Evolutionary conservation across 371 early-diverging fungal genomes (phyloP), one percentile per base, ranked within the genome.

Genomic region (Syncephalastrum racemosum): DNA sequence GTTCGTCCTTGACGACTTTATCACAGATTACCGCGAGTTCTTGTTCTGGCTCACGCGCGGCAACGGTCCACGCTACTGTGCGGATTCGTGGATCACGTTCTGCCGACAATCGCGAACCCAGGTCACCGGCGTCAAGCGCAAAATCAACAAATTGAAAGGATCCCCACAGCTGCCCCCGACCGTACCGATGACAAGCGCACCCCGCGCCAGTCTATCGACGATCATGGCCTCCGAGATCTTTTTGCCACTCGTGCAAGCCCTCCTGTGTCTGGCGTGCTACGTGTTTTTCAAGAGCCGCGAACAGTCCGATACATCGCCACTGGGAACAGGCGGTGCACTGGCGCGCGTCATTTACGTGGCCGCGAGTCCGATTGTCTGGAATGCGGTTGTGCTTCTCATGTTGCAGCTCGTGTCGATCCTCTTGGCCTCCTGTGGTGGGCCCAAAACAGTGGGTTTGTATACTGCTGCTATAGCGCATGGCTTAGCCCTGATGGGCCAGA

Each of bases 41-140:
- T 62, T 93, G 54, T 80, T 86, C 20, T 93, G 93, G 91, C 67
- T 93, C 46, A 83, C 87, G 14, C 80, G 84, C 0, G 90, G 93
- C 23, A 91, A 92, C 58, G 82, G 84, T 31, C 59, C 65, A 23
- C 64, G 77, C 22, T 71, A 82, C 4, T 81, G 89, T 67, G 77
- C 75, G 23, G 84, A 90, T 61, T 87, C 93, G 23, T 92, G 93
- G 92, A 86, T 92, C 45, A 74, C 88, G 16, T 89, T 89, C 64
- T 90, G 91, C 67, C 88, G 90, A 25, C 73, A 82, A 20, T 74
- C 84, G 2, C 82, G 91, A 19, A 90, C 87, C 4, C 77, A 83
- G 13, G 85, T 90, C 50, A 92, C 91, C 0, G 91, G 91, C 13
- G 80, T 81, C 68, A 88, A 88, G 67, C 81, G 86, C 58, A 46